Base-by-base conservation (phyloP, 2,329 filamentous ascomycete genomes). In the Botrytis cinerea region DNA sequence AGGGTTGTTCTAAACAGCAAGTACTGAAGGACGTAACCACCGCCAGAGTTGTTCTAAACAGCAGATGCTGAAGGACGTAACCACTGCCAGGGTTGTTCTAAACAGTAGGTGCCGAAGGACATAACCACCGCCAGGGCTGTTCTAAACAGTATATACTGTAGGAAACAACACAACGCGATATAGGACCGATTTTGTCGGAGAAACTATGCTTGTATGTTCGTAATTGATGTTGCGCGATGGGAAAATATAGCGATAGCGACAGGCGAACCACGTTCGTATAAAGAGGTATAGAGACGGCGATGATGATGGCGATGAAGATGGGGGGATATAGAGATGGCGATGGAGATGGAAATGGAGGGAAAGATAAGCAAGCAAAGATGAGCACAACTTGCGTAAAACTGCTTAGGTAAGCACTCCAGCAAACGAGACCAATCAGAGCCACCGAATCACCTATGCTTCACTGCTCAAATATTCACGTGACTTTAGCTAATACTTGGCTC, bases 141-240 rank as follows among this genome's bases (percentile, higher is more conserved):
- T 61, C 57, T 59, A 59, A 35, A 59, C 57, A 59, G 57, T 35
- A 59, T 20, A 35, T 35, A 35, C 57, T 68, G 22, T 18, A 57
- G 35, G 20, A n/a, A 9, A 54, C 46, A 68, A 68, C 43, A 28
- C 64, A 67, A 54, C 45, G 40, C 64, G 46, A 48, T 48, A 25
- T 54, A n/a, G n/a, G 46, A 22, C 45, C 28, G 45, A 67, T 54
- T 54, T 54, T 51, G 20, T 35, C 38, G 16, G 32, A 43, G 35
- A 67, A 45, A 68, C 43, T 10, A 32, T 48, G 45, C 32, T 35
- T 35, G 64, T 43, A n/a, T 63, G 12, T 38, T 63, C 38, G 61
- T 63, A 43, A n/a, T 63, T 12, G 38, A 63, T 28, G 38, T 43
- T 63, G 61, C 43, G 38, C 38, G 38, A 63, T 43, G 38, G 35